Percentiles rank a stretch among this genome's conserved stretches.
These are phyloP conservation scores for Eucalyptus microcorys DNA, from an alignment of 345 rosid genomes.

Conservation along the genomic window DNA sequence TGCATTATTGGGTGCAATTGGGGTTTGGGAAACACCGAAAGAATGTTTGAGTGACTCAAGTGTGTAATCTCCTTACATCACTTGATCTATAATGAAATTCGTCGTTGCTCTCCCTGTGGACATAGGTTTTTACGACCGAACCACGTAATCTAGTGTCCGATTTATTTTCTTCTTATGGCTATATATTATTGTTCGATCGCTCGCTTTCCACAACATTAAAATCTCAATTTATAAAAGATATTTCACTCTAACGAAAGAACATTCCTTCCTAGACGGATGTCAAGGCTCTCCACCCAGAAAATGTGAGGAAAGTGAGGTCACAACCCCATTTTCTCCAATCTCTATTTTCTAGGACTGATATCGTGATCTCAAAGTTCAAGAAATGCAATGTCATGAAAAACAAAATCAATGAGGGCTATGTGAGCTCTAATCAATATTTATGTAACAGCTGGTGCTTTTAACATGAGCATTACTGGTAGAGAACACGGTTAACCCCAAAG, in stretches of 20 bases:
- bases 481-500: not conserved
- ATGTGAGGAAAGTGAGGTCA: not conserved
- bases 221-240: not conserved
- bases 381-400: not conserved
- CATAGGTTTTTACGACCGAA: too few relatives aligned
- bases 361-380: not conserved
- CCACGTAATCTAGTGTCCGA: too few relatives aligned
- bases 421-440: not conserved
- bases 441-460: not conserved
- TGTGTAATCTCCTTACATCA: too few relatives aligned
- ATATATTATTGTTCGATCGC: too few relatives aligned
- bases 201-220: not conserved
- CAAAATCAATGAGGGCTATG: not conserved
- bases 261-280: not conserved
- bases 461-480: not conserved
- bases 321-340: not conserved
- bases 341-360: not conserved
- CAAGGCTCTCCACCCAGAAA: not conserved
- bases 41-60: too few relatives aligned
- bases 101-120: too few relatives aligned
- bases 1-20: too few relatives aligned
- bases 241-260: not conserved
- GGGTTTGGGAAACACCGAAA: too few relatives aligned
- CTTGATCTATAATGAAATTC: too few relatives aligned
- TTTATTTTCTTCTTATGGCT: too few relatives aligned